phyloP scores from a whole-genome alignment of 345 rosid genomes.

The Boechera stricta region DNA sequence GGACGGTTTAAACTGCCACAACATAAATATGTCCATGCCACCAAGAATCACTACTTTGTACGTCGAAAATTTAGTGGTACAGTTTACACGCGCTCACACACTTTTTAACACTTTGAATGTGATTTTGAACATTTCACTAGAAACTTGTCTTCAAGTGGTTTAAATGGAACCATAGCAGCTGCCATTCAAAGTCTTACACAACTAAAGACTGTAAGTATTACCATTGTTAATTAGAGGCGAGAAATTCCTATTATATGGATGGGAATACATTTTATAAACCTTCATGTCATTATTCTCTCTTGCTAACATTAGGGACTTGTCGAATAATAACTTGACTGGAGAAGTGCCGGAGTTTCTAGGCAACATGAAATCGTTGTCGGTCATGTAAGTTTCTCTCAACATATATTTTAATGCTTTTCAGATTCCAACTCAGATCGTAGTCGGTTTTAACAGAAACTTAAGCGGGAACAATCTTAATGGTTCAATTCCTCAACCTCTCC shows the following conservation, averaged over 20 bases:
- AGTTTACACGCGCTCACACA: too few relatives aligned
- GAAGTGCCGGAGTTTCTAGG: conserved; percentile 50
- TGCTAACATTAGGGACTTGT: conserved; percentile 54
- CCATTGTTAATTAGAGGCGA: neutral
- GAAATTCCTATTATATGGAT: neutral
- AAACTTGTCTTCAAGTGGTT: conserved; percentile 49
- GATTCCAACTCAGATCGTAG: neutral
- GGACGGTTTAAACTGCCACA: conserved; percentile 11
- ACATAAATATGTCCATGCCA: neutral
- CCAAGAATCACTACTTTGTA: conserved; percentile 35
- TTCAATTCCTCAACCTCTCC: conserved; percentile 36
- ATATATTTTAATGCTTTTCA: neutral
- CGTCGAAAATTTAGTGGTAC: neutral
- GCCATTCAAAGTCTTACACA: conserved; percentile 37
- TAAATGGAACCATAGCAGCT: conserved; percentile 39
- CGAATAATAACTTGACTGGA: conserved; percentile 55
- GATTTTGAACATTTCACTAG: conserved; percentile 10
- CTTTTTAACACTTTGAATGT: neutral
- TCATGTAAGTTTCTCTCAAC: conserved; percentile 48
- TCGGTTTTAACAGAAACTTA: conserved; percentile 45
- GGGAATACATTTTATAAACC: too few relatives aligned
- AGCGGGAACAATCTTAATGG: conserved; percentile 46
- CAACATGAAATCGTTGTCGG: conserved; percentile 37
- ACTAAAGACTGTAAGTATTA: conserved; percentile 47
- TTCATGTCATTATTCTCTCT: neutral